Evolutionary conservation across 768 basidiomycete genomes (phyloP), one percentile per base, ranked within the genome.

Genomic region (Cubamyces lactineus): DNA sequence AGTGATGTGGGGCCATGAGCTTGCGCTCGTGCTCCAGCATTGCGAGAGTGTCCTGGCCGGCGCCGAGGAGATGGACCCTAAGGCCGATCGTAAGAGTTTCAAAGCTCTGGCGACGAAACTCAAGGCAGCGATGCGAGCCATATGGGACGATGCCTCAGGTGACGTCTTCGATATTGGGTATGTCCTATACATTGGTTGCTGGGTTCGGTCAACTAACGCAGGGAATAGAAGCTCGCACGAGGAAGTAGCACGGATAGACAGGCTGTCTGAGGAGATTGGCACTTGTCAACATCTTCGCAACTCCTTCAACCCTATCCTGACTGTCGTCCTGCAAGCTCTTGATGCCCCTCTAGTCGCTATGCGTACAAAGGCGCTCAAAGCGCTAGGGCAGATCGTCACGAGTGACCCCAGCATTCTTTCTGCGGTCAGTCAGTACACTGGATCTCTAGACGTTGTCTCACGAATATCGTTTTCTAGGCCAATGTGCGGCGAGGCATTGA

Each of bases 281-380:
- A 86, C 85, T 0, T 81, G 88, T 15, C 92, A 94, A 62, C 84
- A 80, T 41, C 78, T 97, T 50, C 86, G 85, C 59, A 87, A 82
- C 64, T 92, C 91, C 2, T 96, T 96, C 73, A 86, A 91, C 46
- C 87, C 92, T 0, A 91, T 98, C 55, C 76, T 98, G 13, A 86
- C 85, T 19, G 86, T 89, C 39, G 86, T 97, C 30, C 72, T 98
- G 19, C 77, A 80, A 56, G 86, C 94, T 2, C 80, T 96, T 63
- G 93, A 96, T 68, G 91, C 92, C 0, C 84, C 91, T 4, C 85
- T 88, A 3, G 94, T 98, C 26, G 94, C 92, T 68, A 91, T 96
- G 81, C 86, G 97, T 34, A 96, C 95, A 0, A 98, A 98, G 73
- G 96, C 96, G 0, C 78, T 99, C 30, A 84, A 91, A 54, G 95